phyloP scores from a whole-genome alignment of 495 filamentous ascomycete species.

The Baudoinia panamericana region DNA sequence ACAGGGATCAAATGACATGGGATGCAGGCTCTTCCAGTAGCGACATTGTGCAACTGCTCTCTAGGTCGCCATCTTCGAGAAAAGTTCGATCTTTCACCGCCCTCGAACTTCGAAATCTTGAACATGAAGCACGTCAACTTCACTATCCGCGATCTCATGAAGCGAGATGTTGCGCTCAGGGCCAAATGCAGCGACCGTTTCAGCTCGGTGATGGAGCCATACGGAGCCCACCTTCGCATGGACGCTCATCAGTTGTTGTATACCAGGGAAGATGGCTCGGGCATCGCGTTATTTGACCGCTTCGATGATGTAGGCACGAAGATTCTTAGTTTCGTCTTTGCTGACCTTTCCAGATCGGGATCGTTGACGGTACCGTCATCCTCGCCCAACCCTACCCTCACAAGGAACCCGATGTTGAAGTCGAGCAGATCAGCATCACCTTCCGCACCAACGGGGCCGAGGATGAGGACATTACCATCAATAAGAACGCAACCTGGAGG shows the following conservation, averaged over 20 bases:
- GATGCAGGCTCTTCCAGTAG: too few relatives aligned
- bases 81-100: not conserved
- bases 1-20: too few relatives aligned
- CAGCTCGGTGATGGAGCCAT: not conserved
- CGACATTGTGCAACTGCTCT: too few relatives aligned
- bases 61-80: too few relatives aligned
- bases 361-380: not conserved
- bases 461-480: too few relatives aligned
- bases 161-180: not conserved
- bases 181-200: not conserved
- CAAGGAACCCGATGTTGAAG: too few relatives aligned
- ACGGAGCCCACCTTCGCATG: too few relatives aligned
- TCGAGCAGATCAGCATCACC: too few relatives aligned
- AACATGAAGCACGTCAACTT: conserved; percentile 3
- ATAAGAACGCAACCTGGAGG: too few relatives aligned
- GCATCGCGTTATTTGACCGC: not conserved
- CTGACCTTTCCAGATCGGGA: not conserved
- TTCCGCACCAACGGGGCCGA: too few relatives aligned
- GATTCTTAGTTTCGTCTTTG: not conserved
- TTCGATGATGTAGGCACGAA: too few relatives aligned
- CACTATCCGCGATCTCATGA: conserved; percentile 13
- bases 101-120: not conserved
- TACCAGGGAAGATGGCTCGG: not conserved
- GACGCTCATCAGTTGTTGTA: too few relatives aligned
- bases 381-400: not conserved